A percentile compares a stretch with the other conserved stretches of the same genome.
These are phyloP conservation scores for Starmera dryadoides DNA, from an alignment of 805 yeast genomes.

Conservation along the genomic window DNA sequence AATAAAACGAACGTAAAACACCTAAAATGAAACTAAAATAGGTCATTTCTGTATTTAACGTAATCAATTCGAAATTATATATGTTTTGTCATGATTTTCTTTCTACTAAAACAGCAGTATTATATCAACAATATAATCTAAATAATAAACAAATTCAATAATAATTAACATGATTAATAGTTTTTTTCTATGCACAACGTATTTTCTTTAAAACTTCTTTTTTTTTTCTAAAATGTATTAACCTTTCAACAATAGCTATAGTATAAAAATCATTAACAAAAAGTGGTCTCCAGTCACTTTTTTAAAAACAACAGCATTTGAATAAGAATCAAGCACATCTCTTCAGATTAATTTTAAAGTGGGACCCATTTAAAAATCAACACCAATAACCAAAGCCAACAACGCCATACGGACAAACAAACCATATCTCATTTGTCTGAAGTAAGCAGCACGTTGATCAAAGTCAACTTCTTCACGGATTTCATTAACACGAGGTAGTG, in stretches of 20 bases:
- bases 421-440: conserved; percentile 99
- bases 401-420: conserved; percentile 98
- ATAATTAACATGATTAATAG: neutral
- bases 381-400: conserved; percentile 96
- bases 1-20: conserved; percentile 1
- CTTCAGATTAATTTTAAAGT: neutral
- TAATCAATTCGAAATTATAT: neutral
- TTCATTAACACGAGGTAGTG: conserved; percentile 95
- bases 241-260: neutral
- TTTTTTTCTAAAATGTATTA: neutral
- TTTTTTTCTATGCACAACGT: neutral
- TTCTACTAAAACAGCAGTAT: neutral
- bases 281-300: conserved; percentile 19
- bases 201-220: neutral
- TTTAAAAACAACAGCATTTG: neutral
- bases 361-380: conserved; percentile 48
- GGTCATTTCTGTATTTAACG: neutral
- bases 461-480: conserved; percentile 97
- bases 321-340: neutral
- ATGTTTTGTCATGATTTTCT: neutral
- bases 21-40: conserved; percentile 1
- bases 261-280: neutral
- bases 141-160: neutral
- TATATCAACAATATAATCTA: neutral
- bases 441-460: conserved; percentile 98